These are phyloP conservation scores for Lasiosphaeriaceae sp. DNA, from an alignment of 495 filamentous ascomycete genomes.

Conservation along the genomic window DNA sequence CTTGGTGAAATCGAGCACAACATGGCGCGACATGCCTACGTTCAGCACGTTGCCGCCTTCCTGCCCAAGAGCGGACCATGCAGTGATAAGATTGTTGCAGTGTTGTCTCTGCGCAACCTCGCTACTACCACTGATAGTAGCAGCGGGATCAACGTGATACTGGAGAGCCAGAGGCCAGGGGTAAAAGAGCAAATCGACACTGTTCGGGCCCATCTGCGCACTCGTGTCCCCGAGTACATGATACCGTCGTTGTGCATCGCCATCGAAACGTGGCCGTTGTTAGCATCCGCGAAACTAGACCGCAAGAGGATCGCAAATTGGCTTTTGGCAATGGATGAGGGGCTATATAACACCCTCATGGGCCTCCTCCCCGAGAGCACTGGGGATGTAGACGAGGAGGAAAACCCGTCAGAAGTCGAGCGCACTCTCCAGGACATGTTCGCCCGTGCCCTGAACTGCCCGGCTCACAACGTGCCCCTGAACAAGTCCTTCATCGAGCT, in stretches of 20 bases:
- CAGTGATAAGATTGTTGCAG: too few relatives aligned
- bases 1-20: constrained; percentile 55
- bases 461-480: not conserved
- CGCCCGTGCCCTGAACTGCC: not conserved
- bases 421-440: not conserved
- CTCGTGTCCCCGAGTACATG: constrained; percentile 43
- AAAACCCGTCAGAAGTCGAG: not conserved
- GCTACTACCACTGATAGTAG: not conserved
- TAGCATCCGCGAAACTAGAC: constrained; percentile 21
- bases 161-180: not conserved
- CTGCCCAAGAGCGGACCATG: constrained; percentile 41
- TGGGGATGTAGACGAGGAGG: not conserved
- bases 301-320: constrained; percentile 22
- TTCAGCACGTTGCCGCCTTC: constrained; percentile 42
- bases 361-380: not conserved
- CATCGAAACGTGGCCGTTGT: constrained; percentile 17
- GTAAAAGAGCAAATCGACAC: constrained; percentile 2
- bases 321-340: constrained; percentile 9
- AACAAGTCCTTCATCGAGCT: too few relatives aligned
- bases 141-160: too few relatives aligned
- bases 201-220: constrained; percentile 10
- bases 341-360: constrained; percentile 15
- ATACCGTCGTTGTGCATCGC: constrained; percentile 37
- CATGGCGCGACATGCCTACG: constrained; percentile 9
- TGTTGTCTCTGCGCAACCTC: constrained; percentile 34